Base-by-base conservation (phyloP, 768 basidiomycete genomes). In the Saitozyma podzolica region DNA sequence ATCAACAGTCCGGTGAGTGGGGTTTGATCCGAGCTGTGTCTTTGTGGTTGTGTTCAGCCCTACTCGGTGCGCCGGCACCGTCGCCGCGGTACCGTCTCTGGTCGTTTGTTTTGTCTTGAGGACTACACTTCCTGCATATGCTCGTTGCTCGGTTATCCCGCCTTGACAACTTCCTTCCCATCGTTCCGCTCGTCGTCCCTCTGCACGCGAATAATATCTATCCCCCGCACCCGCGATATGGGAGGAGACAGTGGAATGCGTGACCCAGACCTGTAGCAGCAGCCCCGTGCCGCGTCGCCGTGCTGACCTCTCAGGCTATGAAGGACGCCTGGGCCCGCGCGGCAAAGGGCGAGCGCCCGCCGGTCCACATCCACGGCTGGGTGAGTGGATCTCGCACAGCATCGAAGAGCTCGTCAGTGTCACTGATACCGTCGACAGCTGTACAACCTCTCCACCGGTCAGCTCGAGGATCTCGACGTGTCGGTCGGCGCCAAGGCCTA, bases 331-430 rank as follows among this genome's bases (percentile, higher is more conserved):
- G 75, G 75, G 65, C 61, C 11, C 54, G 59, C 40, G 65, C 68
- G 14, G 63, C 62, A 48, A 57, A 61, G 47, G 74, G 74, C 39
- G 62, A 68, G 59, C 59, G 63, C 41, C 58, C 69, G 58, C 57
- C 67, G 16, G 74, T 78, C n/a, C 74, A 72, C 62, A 69, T 78
- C 4, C 77, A 78, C 60, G 77, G 77, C n/a, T 75, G 69, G 72
- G 76, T 76, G 56, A 64, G 67, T 72, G 9, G 10, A 9, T 1
- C 20, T 7, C 50, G 9, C 20, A 52, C 59, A 9, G 19, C 13
- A n/a, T n/a, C n/a, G n/a, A n/a, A n/a, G n/a, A n/a, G n/a, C n/a
- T 43, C 41, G 9, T 16, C 49, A 8, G 17, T 19, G 37, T 5
- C 57, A 29, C 17, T n/a, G 13, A 20, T 13, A 50, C 4, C 29